phyloP scores from a whole-genome alignment of 2,329 filamentous ascomycete species.

The Alternaria panax region DNA sequence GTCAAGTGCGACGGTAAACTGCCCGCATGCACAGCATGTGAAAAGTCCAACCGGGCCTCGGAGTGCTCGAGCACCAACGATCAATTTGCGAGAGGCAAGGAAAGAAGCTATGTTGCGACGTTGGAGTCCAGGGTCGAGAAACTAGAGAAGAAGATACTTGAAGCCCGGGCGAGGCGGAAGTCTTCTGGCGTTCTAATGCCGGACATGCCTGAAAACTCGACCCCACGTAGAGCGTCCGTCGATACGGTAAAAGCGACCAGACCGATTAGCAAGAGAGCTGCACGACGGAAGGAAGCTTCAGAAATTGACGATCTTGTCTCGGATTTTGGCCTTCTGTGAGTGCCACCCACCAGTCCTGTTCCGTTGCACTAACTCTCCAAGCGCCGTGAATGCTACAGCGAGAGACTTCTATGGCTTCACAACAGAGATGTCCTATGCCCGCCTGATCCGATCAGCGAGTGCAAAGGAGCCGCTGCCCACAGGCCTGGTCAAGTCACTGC shows the following conservation, averaged over 20 bases:
- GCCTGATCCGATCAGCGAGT: constrained; percentile 83
- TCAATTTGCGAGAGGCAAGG: constrained; percentile 93
- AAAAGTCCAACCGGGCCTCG: constrained; percentile 83
- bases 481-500: constrained; percentile 67
- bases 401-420: constrained; percentile 91
- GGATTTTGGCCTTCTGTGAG: constrained; percentile 89
- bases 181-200: constrained; percentile 75
- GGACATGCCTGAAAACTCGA: constrained; percentile 60
- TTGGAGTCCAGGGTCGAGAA: constrained; percentile 91
- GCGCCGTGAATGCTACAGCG: constrained; percentile 92
- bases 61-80: constrained; percentile 96
- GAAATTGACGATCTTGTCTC: constrained; percentile 93
- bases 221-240: constrained; percentile 59
- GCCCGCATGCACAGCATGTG: constrained; percentile 92
- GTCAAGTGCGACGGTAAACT: constrained; percentile 98
- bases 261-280: constrained; percentile 50
- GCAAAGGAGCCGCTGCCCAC: constrained; percentile 75
- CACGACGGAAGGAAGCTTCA: constrained; percentile 72
- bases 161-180: constrained; percentile 71
- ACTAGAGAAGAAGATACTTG: constrained; percentile 76
- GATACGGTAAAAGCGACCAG: constrained; percentile 44
- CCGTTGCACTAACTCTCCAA: constrained; percentile 47
- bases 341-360: constrained; percentile 10
- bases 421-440: constrained; percentile 89
- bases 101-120: constrained; percentile 94